Base-by-base conservation (phyloP, 306 rosid genomes). In the Hippophae gyantsensis region DNA sequence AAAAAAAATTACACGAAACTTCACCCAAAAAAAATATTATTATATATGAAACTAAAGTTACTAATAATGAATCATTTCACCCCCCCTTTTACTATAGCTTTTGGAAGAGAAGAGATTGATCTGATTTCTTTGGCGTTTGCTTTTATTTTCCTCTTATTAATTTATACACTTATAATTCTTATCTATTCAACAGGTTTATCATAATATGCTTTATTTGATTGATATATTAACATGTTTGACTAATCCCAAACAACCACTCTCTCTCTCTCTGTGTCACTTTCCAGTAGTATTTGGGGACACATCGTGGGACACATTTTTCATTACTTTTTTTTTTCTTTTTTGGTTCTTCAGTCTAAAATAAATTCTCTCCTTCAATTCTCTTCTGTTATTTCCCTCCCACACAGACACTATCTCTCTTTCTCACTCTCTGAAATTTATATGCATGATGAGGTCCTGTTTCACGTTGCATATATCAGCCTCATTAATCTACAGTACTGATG, bases 161-260 rank as follows among this genome's bases (percentile, higher is more conserved):
- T 10, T 40, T 42, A 61, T 46, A 23, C 63, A 56, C 69, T 27
- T 63, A 10, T 65, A 44, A 69, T 63, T 57, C 42, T 64, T 43
- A 72, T 63, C 4, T 32, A 57, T 78, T 83, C 81, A 78, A 72
- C 58, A 53, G 43, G 69, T 72, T 78, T 76, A 78, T 81, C 77
- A 84, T 79, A 65, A 76, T 70, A 72, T 78, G 85, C 83, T 75
- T 84, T 32, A 32, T 32, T 32, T 4, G 38, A 32, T 84, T 83
- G 79, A 86, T 78, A 69, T 77, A 84, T 87, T 85, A 78, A 89
- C 65, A 75, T 74, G 84, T 87, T 18, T 87, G 96, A 90, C 95
- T 90, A 87, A 74, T 70, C 79, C 94, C 89, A 85, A 70, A 81
- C 52, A 81, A 74, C 79, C 84, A 69, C 82, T 52, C 58, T 18